These are phyloP conservation scores for Cystobasidium sp. DNA, from an alignment of 1,284 basidiomycete genomes.

Conservation along the genomic window DNA sequence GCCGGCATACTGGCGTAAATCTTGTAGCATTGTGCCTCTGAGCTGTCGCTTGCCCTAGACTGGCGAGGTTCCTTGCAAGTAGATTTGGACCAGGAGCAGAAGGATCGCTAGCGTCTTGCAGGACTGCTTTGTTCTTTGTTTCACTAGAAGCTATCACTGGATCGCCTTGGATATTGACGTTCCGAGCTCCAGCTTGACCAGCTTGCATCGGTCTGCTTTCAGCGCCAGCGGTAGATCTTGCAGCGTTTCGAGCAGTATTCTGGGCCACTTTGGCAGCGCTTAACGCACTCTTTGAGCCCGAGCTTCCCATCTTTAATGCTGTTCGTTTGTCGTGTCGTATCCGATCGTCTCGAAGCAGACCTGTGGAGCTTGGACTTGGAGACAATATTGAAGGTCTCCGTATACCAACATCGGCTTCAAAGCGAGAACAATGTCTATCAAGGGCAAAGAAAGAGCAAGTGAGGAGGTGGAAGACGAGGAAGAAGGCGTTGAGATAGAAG, in stretches of 20 bases:
- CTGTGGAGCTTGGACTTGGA: background rate
- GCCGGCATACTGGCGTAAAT: slow-evolving; percentile 25
- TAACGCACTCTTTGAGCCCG: slow-evolving; percentile 9
- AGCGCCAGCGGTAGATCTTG: background rate
- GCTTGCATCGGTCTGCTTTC: background rate
- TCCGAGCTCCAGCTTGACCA: slow-evolving; percentile 1
- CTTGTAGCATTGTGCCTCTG: slow-evolving; percentile 19
- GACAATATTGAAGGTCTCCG: background rate
- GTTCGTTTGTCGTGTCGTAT: background rate
- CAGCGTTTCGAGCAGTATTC: slow-evolving; percentile 3
- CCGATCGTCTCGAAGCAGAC: background rate
- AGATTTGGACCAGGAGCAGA: slow-evolving; percentile 19
- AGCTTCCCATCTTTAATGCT: slow-evolving; percentile 5
- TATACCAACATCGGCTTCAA: background rate
- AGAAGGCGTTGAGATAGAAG: slow-evolving; percentile 22
- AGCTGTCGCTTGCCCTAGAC: slow-evolving; percentile 32
- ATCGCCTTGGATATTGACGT: slow-evolving; percentile 11
- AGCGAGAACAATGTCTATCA: slow-evolving; percentile 15
- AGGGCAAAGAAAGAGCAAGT: slow-evolving; percentile 38
- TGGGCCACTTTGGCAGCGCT: slow-evolving; percentile 26
- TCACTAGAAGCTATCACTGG: slow-evolving; percentile 15
- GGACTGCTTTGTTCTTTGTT: slow-evolving; percentile 28
- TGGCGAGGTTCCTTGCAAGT: slow-evolving; percentile 27
- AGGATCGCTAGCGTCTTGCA: slow-evolving; percentile 39
- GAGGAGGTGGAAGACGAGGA: slow-evolving; percentile 11